Base-by-base conservation (phyloP, 306 rosid species). In the Pyrus bretschneideri region DNA sequence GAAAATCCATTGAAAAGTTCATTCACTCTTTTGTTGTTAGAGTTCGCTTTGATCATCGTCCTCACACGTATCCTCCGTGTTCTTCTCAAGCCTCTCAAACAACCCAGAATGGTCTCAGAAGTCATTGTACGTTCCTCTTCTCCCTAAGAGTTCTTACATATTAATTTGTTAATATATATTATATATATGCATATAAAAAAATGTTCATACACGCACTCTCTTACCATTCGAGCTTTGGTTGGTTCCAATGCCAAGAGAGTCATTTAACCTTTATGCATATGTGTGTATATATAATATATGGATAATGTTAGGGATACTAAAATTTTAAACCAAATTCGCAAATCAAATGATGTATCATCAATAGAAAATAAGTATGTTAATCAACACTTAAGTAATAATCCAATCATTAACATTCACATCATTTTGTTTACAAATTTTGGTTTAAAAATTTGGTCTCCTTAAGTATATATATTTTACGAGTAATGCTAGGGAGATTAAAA, bases 21-120 rank as follows among this genome's bases (percentile, higher is more conserved):
- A 23, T 90, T 91, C 74, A 25, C 89, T 2, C 7, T 78, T 1
- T 3, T 93, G 13, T 15, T 93, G 70, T 72, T 93, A 6, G 86
- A 91, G 10, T 44, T 90, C 27, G 0, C 61, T 1, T 46, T 90
- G 12, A 58, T 93, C 29, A 22, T 80, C 69, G 0, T 77, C 29
- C 25, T 77, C 71, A 82, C 81, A 21, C 90, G 81, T 46, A 1
- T 71, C 13, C 1, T 86, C 65, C 91, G 91, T 21, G 30, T 88
- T 22, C 57, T 88, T 35, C 93, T 91, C 67, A 88, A 60, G 84
- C 97, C 97, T 73, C 81, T 93, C 71, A 85, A 65, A 29, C 98
- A 93, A 74, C 96, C 98, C 46, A 77, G 74, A 59, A 66, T 93
- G 52, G 65, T 93, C 63, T 84, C 90, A 46, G 96, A 93, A 9